Evolutionary conservation across 1,284 basidiomycete genomes (phyloP), one percentile per base, ranked within the genome.

Genomic region (Cutaneotrichosporon dermatis): DNA sequence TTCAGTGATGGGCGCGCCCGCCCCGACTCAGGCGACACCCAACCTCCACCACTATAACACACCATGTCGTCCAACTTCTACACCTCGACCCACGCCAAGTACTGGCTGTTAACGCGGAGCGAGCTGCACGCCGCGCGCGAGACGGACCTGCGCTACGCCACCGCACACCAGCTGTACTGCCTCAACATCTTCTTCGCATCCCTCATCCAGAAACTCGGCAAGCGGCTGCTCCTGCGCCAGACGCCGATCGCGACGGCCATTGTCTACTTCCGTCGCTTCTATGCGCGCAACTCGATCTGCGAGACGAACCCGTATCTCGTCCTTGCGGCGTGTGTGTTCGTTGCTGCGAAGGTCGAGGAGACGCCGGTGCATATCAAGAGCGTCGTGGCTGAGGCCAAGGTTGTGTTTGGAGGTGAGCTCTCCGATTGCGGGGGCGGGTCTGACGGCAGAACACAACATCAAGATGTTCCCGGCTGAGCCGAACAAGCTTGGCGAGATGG

Each of bases 261-360:
- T 44, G 86, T 97, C 42, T 98, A 93, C 79, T 95, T 98, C 76
- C 86, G 89, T 40, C 83, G 95, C 25, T 99, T 98, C 79, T 99
- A 98, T 76, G 80, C 94, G 66, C 92, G 93, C 80, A 96, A 93
- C 74, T 83, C 86, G 2, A 95, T 92, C 72, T 92, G 88, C 78
- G 92, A 96, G 71, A 94, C 93, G 0, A 93, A 97, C 67, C 92
- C 91, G 0, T 94, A 92, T 70, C 82, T 95, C 53, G 92, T 98
- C 44, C 86, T 92, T 40, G 87, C 92, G 0, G 91, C 93, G 0
- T 98, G 94, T 77, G 88, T 90, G 63, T 98, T 97, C 76, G 88
- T 98, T 33, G 93, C 95, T 3, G 90, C 93, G 4, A 99, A 99
- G 76, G 91, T 93, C 0, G 95, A 99, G 71, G 95, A 99, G 75